Conservation (phyloP, 2,329 filamentous ascomycete species). For the Monilinia fructicola region DNA sequence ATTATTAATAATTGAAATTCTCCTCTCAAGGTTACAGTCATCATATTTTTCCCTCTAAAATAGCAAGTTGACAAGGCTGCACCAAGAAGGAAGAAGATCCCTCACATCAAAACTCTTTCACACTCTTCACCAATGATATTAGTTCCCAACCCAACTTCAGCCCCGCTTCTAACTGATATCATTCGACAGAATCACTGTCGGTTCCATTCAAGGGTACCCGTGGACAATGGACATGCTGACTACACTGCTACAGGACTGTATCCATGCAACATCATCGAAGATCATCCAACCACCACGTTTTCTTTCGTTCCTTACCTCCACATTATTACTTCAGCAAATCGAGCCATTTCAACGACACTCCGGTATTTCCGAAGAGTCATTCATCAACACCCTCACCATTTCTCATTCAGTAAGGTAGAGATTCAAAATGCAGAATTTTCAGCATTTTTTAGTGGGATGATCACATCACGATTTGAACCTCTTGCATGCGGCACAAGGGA, state of each 20-base stretch:
- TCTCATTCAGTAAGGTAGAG: not conserved
- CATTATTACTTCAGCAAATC: not conserved
- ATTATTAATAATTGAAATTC: not conserved
- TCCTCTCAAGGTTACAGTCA: not conserved
- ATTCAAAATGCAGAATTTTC: not conserved
- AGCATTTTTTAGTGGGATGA: not conserved
- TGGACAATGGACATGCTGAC: not conserved
- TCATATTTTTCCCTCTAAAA: not conserved
- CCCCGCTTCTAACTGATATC: too few relatives aligned
- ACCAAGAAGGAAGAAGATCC: conserved; percentile 3
- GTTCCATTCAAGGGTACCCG: not conserved
- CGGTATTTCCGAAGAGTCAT: conserved; percentile 11
- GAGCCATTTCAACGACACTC: conserved; percentile 17
- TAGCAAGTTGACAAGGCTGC: conserved; percentile 11
- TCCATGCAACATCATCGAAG: not conserved
- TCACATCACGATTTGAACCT: conserved; percentile 6
- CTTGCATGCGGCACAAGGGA: conserved; percentile 4
- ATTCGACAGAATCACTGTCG: not conserved
- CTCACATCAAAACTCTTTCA: too few relatives aligned
- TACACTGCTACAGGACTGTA: too few relatives aligned
- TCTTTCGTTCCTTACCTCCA: conserved; percentile 8
- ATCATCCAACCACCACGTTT: conserved; percentile 17
- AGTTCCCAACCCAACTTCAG: too few relatives aligned
- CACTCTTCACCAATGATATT: too few relatives aligned
- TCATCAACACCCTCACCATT: conserved; percentile 14